phyloP scores from a whole-genome alignment of 352 stramenopile species.

The Globisporangium sylvaticum region DNA sequence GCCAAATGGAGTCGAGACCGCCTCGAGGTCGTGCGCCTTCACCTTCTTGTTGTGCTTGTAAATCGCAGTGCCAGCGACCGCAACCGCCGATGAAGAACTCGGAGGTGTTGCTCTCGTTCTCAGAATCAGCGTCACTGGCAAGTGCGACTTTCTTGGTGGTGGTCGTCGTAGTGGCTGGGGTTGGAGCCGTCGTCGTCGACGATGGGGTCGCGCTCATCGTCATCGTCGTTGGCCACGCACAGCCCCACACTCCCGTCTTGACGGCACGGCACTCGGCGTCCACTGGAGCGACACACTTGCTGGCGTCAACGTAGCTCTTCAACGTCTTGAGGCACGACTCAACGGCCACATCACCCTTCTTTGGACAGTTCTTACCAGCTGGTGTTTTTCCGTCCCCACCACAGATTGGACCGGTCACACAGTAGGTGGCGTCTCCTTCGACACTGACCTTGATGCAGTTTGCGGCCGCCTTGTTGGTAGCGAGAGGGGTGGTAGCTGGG shows the following conservation, averaged over 20 bases:
- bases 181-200: neutral
- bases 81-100: neutral
- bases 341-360: neutral
- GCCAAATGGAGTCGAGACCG: neutral
- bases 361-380: neutral
- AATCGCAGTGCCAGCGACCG: neutral
- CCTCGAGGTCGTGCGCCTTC: neutral
- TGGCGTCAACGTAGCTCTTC: slow-evolving; percentile 52
- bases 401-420: neutral
- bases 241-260: neutral
- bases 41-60: neutral
- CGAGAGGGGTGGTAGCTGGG: too few species aligned
- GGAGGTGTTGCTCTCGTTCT: neutral
- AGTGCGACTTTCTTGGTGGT: neutral
- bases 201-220: neutral
- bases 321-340: slow-evolving; percentile 38
- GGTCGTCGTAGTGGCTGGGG: neutral
- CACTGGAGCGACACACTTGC: neutral
- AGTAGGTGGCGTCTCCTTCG: too few species aligned
- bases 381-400: neutral
- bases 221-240: neutral
- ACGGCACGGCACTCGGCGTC: neutral
- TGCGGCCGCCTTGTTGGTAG: too few species aligned
- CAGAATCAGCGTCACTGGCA: neutral
- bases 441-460: too few species aligned